Percentiles rank a stretch among this genome's conserved stretches.
These are phyloP conservation scores for Laburnicola sp. DNA, from an alignment of 2,329 filamentous ascomycete species.

Conservation along the genomic window DNA sequence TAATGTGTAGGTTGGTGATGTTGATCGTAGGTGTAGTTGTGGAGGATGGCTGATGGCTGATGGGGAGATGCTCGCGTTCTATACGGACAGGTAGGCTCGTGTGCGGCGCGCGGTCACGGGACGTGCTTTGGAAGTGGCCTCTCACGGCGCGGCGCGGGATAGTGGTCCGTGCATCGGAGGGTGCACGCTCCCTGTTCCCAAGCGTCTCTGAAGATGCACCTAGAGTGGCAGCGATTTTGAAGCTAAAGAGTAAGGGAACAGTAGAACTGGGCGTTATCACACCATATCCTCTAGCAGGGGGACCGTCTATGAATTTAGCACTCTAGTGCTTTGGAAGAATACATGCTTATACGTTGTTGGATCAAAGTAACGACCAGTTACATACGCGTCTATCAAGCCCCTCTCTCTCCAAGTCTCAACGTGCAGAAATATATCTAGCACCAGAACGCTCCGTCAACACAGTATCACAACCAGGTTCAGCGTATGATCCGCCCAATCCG, in stretches of 20 bases:
- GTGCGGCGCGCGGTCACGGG: conserved; percentile 35
- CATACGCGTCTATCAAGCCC: not conserved
- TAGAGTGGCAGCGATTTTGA: no score
- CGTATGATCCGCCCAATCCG: conserved; percentile 38
- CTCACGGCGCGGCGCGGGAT: conserved; percentile 13
- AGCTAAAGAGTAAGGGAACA: no score
- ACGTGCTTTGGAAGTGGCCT: conserved; percentile 39
- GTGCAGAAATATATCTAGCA: no score
- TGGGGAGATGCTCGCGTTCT: not conserved
- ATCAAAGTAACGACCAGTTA: not conserved
- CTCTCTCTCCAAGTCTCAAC: no score
- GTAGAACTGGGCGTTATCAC: no score
- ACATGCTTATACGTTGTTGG: no score
- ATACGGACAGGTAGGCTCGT: not conserved
- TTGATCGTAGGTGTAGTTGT: not conserved
- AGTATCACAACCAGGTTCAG: conserved; percentile 38
- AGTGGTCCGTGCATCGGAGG: not conserved
- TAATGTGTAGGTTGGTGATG: no score
- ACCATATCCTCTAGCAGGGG: no score
- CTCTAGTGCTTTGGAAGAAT: no score
- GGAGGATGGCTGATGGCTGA: not conserved
- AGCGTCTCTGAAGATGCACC: no score
- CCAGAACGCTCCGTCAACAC: not conserved
- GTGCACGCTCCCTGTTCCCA: no score
- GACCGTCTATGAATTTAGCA: no score